Evolutionary conservation across 495 filamentous ascomycete genomes (phyloP).

Genomic region (Trichoderma reesei): DNA sequence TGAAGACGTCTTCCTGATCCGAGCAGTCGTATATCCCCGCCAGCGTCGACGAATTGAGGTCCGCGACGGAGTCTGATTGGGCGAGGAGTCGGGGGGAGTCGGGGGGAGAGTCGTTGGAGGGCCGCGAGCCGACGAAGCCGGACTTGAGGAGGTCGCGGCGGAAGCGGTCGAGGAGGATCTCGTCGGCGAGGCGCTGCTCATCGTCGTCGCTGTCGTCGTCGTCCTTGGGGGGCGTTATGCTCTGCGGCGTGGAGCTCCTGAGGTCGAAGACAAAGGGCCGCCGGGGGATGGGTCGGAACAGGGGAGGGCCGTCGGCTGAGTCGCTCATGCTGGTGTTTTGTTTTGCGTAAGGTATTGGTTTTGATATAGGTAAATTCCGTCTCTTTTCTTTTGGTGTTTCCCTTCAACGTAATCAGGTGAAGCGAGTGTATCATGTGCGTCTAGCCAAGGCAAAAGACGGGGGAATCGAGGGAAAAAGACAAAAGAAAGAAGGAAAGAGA

Average conservation of each 20-base stretch:
- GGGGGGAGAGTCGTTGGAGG: slow-evolving; percentile 18
- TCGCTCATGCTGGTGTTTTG: not conserved
- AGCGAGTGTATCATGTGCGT: too few species aligned
- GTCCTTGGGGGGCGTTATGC: slow-evolving; percentile 30
- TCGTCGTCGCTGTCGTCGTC: slow-evolving; percentile 22
- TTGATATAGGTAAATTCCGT: not conserved
- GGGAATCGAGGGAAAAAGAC: not conserved
- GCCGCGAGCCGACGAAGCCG: slow-evolving; percentile 27
- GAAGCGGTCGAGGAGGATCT: slow-evolving; percentile 13
- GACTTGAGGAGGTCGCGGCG: slow-evolving; percentile 20
- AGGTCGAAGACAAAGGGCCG: slow-evolving; percentile 60
- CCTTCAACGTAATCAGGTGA: too few species aligned
- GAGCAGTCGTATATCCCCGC: slow-evolving; percentile 76
- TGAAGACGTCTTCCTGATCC: slow-evolving; percentile 36
- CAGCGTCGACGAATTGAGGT: slow-evolving; percentile 81
- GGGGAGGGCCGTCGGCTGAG: slow-evolving; percentile 34
- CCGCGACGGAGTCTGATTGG: slow-evolving; percentile 68
- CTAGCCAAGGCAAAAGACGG: not conserved
- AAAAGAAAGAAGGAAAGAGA: not conserved
- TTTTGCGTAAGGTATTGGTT: not conserved
- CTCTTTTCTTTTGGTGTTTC: too few species aligned
- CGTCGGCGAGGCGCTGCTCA: slow-evolving; percentile 12
- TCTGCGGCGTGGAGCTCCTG: slow-evolving; percentile 40
- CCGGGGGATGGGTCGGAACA: slow-evolving; percentile 64
- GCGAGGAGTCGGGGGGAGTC: slow-evolving; percentile 30